phyloP scores from a whole-genome alignment of 2,329 filamentous ascomycete species.

The Ceratocystis cacaofunesta region DNA sequence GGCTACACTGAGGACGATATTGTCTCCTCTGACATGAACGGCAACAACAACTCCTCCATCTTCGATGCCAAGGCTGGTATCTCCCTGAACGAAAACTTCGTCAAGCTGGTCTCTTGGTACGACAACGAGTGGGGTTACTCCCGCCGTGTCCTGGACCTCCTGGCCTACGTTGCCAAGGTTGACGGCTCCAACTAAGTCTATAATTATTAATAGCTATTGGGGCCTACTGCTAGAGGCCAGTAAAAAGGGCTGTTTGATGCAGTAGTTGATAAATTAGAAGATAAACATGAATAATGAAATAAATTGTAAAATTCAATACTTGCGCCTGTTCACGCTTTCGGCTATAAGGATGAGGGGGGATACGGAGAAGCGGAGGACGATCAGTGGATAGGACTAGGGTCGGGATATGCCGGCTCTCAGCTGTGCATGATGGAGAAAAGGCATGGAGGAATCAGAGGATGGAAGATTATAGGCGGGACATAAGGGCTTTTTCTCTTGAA shows the following conservation, averaged over 20 bases:
- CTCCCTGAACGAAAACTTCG: conserved; percentile 93
- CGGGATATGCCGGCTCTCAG: no score
- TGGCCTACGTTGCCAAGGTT: conserved; percentile 64
- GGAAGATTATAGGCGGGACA: no score
- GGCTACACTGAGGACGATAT: conserved; percentile 94
- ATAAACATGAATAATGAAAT: conserved; percentile 16
- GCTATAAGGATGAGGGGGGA: no score
- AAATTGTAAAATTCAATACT: conserved; percentile 12
- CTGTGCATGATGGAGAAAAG: no score
- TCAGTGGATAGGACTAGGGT: no score
- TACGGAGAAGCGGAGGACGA: no score
- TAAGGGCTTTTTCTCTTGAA: no score
- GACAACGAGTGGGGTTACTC: conserved; percentile 99
- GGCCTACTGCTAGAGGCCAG: neutral
- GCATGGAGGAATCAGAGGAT: no score
- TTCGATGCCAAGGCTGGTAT: conserved; percentile 99
- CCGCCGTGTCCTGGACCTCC: conserved; percentile 78
- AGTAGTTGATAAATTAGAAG: conserved; percentile 4
- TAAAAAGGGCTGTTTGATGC: neutral
- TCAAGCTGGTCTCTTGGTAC: conserved; percentile 98
- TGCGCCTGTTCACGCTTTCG: neutral
- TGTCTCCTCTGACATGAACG: conserved; percentile 87
- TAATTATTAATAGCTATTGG: neutral
- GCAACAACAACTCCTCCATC: conserved; percentile 88
- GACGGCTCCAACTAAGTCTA: conserved; percentile 40